Evolutionary conservation across 305 asterid genomes (phyloP).

Genomic region (Striga hermonthica): DNA sequence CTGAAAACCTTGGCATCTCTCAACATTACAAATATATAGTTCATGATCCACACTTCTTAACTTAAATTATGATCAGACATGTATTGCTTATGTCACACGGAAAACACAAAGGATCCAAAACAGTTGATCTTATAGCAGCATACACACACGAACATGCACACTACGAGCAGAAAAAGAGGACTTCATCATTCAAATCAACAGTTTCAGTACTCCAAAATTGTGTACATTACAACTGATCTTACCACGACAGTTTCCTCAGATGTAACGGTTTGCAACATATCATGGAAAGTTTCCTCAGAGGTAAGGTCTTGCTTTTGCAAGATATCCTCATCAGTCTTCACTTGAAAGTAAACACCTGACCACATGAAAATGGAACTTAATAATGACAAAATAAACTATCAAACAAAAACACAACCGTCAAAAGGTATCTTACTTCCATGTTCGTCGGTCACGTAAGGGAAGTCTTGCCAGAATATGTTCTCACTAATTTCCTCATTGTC

Average conservation of each 20-base stretch:
- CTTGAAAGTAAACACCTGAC: constrained; percentile 91
- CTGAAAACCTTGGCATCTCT: constrained; percentile 1
- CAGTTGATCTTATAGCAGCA: constrained; percentile 21
- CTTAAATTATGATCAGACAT: too few relatives aligned
- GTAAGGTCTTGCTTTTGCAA: constrained; percentile 54
- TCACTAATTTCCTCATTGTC: constrained; percentile 71
- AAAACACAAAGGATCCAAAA: constrained; percentile 14
- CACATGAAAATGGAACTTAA: constrained; percentile 33
- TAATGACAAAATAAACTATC: constrained; percentile 11
- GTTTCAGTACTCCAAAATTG: constrained; percentile 13
- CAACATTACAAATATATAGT: not conserved
- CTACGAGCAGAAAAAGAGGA: not conserved
- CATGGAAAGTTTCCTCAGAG: constrained; percentile 59
- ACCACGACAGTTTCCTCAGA: constrained; percentile 83
- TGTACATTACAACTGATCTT: constrained; percentile 17
- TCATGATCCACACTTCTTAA: not conserved
- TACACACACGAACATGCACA: not conserved
- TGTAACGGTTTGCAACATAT: constrained; percentile 71
- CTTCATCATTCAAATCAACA: constrained; percentile 7
- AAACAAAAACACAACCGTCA: constrained; percentile 26
- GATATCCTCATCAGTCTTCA: constrained; percentile 87
- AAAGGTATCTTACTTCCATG: constrained; percentile 70
- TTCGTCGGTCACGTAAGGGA: constrained; percentile 88
- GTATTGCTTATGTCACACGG: too few relatives aligned
- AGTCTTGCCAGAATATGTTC: constrained; percentile 95